Base-by-base conservation (phyloP, 768 basidiomycete genomes). In the Boletus edulis region DNA sequence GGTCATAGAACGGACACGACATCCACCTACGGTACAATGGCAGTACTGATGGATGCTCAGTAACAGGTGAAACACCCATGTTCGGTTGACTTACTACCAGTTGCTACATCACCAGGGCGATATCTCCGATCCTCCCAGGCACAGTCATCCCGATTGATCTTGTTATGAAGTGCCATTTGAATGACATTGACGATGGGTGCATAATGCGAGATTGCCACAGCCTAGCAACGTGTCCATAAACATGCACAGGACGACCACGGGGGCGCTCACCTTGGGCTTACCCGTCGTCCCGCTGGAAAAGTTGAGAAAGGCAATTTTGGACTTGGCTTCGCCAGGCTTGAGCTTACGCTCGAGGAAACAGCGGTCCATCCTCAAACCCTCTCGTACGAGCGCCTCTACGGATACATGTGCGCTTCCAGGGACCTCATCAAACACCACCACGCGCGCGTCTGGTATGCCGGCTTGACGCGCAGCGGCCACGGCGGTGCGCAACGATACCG, bases 241-340 rank as follows among this genome's bases (percentile, higher is more conserved):
- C 45, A n/a, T 18, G 2, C 15, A 22, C 27, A 10, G 10, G 2
- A 27, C 5, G 4, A 42, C 14, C 12, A 17, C 11, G 13, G 11
- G 17, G 8, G 4, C 15, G 4, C 58, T 47, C 14, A 67, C 68
- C 55, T 69, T 67, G 32, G 68, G 75, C 63, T 69, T 73, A 67
- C 87, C 87, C 15, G 88, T 90, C 22, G 87, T 90, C 9, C 87
- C 87, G 57, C 87, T 88, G 1, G 87, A 89, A 60, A 90, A 87
- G 49, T 78, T 81, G 51, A 89, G 71, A 60, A 89, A 84, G 6
- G 89, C 87, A 14, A 89, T 55, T 42, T 81, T 79, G 13, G 73
- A 80, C 63, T 77, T 83, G 24, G 76, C 82, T 67, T 87, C 87
- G 11, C 85, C 87, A 13, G 76, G 75, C 24, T 63, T 60, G 40